Percentiles rank a stretch among this genome's conserved stretches.
Evolutionary conservation across 345 rosid species (phyloP).

Genomic region (Citrus unshiu): DNA sequence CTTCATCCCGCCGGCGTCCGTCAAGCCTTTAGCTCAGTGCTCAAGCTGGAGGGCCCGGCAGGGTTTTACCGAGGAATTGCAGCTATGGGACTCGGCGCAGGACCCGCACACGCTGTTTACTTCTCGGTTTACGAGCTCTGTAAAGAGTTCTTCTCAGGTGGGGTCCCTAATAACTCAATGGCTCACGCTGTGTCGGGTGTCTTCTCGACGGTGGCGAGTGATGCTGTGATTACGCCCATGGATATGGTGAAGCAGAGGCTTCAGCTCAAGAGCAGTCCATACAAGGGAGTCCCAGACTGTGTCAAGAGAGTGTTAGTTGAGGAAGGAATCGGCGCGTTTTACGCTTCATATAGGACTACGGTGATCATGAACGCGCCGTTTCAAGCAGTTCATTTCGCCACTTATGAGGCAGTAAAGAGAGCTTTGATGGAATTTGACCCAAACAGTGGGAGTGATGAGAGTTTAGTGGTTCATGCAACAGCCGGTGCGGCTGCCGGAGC

Average conservation of each 20-base stretch:
- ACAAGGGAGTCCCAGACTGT: slow-evolving; percentile 61
- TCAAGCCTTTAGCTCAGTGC: slow-evolving; percentile 48
- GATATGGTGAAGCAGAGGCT: slow-evolving; percentile 84
- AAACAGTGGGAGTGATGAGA: slow-evolving; percentile 42
- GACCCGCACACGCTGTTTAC: slow-evolving; percentile 79
- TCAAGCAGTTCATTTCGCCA: slow-evolving; percentile 61
- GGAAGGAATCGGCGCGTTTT: slow-evolving; percentile 55
- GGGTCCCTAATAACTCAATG: slow-evolving; percentile 41
- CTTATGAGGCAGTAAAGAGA: slow-evolving; percentile 65
- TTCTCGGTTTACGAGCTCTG: slow-evolving; percentile 65
- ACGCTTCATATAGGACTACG: slow-evolving; percentile 62
- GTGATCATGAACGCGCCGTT: slow-evolving; percentile 77
- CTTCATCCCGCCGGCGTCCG: slow-evolving; percentile 41
- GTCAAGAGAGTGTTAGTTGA: slow-evolving; percentile 51
- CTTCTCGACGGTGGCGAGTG: slow-evolving; percentile 61
- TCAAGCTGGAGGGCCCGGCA: slow-evolving; percentile 47
- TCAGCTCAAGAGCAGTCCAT: slow-evolving; percentile 44
- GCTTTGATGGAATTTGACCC: slow-evolving; percentile 52
- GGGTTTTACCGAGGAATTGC: slow-evolving; percentile 67
- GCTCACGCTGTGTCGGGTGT: slow-evolving; percentile 70
- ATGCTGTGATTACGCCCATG: slow-evolving; percentile 69
- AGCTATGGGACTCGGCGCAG: slow-evolving; percentile 83
- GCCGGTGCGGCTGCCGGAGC: slow-evolving; percentile 96
- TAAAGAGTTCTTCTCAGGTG: slow-evolving; percentile 45
- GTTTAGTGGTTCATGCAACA: slow-evolving; percentile 65